phyloP scores from a whole-genome alignment of 768 basidiomycete genomes.

The Leccinum olivaceopallidum region DNA sequence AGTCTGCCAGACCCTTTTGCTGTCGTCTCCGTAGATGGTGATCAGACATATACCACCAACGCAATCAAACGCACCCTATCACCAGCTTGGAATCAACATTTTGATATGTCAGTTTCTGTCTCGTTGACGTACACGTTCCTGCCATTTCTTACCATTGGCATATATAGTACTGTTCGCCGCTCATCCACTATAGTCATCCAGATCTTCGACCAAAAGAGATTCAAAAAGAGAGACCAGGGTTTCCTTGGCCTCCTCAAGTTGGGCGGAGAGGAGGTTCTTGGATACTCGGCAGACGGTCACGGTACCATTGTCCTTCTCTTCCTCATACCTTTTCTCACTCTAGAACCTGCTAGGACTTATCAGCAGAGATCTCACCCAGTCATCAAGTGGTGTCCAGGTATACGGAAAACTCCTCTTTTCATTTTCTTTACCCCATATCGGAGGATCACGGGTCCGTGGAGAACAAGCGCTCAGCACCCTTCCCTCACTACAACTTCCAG shows the following conservation, averaged over 20 bases:
- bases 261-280: slow-evolving; percentile 52
- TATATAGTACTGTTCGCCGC: slow-evolving; percentile 61
- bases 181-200: slow-evolving; percentile 80
- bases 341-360: slow-evolving; percentile 52
- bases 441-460: slow-evolving; percentile 19
- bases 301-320: slow-evolving; percentile 32
- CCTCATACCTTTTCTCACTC: slow-evolving; percentile 2
- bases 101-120: slow-evolving; percentile 67
- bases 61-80: slow-evolving; percentile 67
- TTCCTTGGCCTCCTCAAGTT: slow-evolving; percentile 63
- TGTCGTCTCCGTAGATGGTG: slow-evolving; percentile 82
- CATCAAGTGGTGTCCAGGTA: slow-evolving; percentile 45
- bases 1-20: slow-evolving; percentile 88
- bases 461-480: slow-evolving; percentile 19
- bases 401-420: slow-evolving; percentile 80
- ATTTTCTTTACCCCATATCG: slow-evolving; percentile 44
- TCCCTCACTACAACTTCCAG: slow-evolving; percentile 18
- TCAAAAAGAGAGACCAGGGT: slow-evolving; percentile 85
- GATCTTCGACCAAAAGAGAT: slow-evolving; percentile 89
- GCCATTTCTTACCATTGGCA: slow-evolving; percentile 4
- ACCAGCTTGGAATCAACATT: slow-evolving; percentile 83
- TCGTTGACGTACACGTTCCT: slow-evolving; percentile 1
- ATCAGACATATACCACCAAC: slow-evolving; percentile 77
- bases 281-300: slow-evolving; percentile 46
- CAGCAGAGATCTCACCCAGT: slow-evolving; percentile 55